Percentiles rank a stretch among this genome's conserved stretches.
Conservation (phyloP, 331 rosid species). For the Spiraea crenata region DNA sequence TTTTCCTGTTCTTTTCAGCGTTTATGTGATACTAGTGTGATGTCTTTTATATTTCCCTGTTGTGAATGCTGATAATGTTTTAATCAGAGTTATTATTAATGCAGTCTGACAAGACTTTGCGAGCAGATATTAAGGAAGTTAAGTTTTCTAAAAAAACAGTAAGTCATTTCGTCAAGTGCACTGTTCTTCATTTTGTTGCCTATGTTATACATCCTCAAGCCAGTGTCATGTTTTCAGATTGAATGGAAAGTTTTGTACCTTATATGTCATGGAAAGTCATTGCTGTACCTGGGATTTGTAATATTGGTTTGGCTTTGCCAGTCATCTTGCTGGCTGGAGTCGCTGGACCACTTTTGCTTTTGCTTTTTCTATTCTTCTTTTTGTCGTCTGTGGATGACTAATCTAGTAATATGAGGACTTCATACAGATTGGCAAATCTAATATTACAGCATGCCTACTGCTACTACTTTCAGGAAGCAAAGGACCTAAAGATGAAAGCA, state of each 20-base stretch:
- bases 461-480: constrained; percentile 58
- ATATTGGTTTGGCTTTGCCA: background rate
- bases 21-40: background rate
- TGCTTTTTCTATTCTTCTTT: background rate
- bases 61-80: constrained; percentile 2
- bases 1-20: background rate
- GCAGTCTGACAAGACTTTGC: constrained; percentile 64
- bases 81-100: constrained; percentile 27
- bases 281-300: background rate
- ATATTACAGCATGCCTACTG: constrained; percentile 23
- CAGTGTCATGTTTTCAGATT: constrained; percentile 3
- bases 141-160: constrained; percentile 83
- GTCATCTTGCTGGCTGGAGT: background rate
- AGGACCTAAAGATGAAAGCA: constrained; percentile 79
- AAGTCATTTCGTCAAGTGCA: constrained; percentile 36
- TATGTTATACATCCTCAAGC: constrained; percentile 18
- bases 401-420: background rate
- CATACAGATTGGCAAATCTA: background rate
- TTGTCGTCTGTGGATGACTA: background rate
- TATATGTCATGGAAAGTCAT: background rate
- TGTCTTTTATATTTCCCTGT: background rate
- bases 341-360: background rate
- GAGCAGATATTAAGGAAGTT: constrained; percentile 61
- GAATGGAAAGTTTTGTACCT: background rate
- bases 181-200: constrained; percentile 14